Evolutionary conservation across 305 asterid species (phyloP).

Genomic region (Fraxinus angustifolia): DNA sequence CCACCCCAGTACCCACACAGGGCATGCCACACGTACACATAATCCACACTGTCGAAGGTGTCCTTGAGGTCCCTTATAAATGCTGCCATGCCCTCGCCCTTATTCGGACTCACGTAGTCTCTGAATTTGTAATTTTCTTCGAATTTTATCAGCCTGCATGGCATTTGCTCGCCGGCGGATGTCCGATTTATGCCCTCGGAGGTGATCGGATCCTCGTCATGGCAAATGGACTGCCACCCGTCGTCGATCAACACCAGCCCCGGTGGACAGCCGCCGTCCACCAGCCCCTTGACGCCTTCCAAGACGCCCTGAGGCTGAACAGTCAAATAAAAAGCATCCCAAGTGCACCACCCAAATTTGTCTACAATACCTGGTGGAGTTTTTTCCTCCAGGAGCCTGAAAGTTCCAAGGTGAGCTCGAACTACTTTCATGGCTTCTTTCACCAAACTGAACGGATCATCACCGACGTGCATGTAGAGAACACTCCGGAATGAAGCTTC

Average conservation of each 20-base stretch:
- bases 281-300: slow-evolving; percentile 77
- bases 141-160: slow-evolving; percentile 71
- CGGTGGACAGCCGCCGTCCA: slow-evolving; percentile 92
- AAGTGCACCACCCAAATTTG: slow-evolving; percentile 97
- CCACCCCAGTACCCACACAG: slow-evolving; percentile 97
- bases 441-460: slow-evolving; percentile 67
- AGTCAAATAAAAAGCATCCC: slow-evolving; percentile 90
- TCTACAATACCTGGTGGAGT: slow-evolving; percentile 86
- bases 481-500: slow-evolving; percentile 46
- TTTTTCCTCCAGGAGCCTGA: slow-evolving; percentile 71
- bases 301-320: slow-evolving; percentile 80
- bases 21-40: slow-evolving; percentile 92
- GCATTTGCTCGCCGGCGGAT: slow-evolving; percentile 95
- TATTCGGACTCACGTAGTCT: slow-evolving; percentile 59
- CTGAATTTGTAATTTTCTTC: slow-evolving; percentile 77
- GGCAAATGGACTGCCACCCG: slow-evolving; percentile 93
- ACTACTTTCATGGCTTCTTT: slow-evolving; percentile 75
- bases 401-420: slow-evolving; percentile 73
- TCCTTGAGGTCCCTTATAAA: slow-evolving; percentile 68
- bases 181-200: slow-evolving; percentile 79
- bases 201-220: slow-evolving; percentile 68
- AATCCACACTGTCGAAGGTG: slow-evolving; percentile 53
- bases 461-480: slow-evolving; percentile 75
- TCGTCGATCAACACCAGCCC: slow-evolving; percentile 85
- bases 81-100: slow-evolving; percentile 70